phyloP scores from a whole-genome alignment of 2,329 filamentous ascomycete species.

The Fusarium goolgardi region DNA sequence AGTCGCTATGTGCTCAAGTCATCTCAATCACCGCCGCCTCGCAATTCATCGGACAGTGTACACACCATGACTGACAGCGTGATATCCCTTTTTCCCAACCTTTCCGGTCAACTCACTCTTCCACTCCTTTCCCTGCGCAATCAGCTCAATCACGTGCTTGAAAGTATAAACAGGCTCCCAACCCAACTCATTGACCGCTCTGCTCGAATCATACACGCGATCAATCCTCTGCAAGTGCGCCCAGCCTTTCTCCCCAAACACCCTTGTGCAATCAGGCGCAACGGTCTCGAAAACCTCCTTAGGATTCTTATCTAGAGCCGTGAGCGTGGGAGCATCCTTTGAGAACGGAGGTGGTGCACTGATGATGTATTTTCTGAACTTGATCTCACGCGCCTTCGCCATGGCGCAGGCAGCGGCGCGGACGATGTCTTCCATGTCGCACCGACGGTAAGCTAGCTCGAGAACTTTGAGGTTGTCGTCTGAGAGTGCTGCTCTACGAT shows the following conservation, averaged over 20 bases:
- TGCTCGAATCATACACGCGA: constrained; percentile 59
- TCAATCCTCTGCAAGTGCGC: constrained; percentile 54
- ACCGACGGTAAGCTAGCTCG: constrained; percentile 60
- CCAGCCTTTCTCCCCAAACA: constrained; percentile 54
- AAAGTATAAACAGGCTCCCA: constrained; percentile 59
- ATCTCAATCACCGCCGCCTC: background rate
- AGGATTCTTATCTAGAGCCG: constrained; percentile 51
- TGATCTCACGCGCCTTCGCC: constrained; percentile 48
- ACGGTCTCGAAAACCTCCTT: constrained; percentile 46
- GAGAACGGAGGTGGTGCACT: constrained; percentile 57
- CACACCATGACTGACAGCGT: constrained; percentile 56
- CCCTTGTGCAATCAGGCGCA: constrained; percentile 45
- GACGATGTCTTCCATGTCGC: constrained; percentile 59
- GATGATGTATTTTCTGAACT: constrained; percentile 58
- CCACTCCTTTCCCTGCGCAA: constrained; percentile 53
- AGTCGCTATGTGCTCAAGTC: background rate
- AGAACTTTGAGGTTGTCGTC: constrained; percentile 61
- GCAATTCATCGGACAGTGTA: constrained; percentile 53
- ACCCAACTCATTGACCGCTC: constrained; percentile 55
- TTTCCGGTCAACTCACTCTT: constrained; percentile 53
- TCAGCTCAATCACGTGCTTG: constrained; percentile 49
- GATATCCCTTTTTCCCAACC: constrained; percentile 60
- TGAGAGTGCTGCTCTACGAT: constrained; percentile 50
- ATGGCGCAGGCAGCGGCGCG: constrained; percentile 55
- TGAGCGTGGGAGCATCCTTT: constrained; percentile 48